Conservation (phyloP, 495 filamentous ascomycete species). For the Aspergillus leporis region DNA sequence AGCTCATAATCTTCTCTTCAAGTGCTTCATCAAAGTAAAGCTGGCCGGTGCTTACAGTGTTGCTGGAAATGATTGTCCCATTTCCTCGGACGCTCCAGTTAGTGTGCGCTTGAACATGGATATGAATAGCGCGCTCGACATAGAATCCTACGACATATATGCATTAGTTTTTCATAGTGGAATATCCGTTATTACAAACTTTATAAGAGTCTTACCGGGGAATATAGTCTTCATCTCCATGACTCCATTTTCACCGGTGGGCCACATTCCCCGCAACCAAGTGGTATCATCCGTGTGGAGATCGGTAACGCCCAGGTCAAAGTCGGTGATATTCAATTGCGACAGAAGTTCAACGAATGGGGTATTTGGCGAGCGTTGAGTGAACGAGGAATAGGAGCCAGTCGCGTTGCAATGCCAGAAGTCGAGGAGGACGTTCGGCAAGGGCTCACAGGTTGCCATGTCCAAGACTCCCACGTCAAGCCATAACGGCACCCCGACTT, state of each 20-base stretch:
- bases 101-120: constrained; percentile 31
- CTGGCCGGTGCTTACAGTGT: constrained; percentile 46
- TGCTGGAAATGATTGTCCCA: constrained; percentile 20
- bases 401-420: constrained; percentile 52
- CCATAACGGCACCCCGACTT: constrained; percentile 50
- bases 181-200: neutral
- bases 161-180: neutral
- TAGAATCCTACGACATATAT: constrained; percentile 30
- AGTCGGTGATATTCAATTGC: constrained; percentile 16
- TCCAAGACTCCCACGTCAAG: constrained; percentile 59
- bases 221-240: constrained; percentile 51
- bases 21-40: constrained; percentile 56
- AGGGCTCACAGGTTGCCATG: constrained; percentile 50
- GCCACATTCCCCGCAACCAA: constrained; percentile 50
- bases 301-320: constrained; percentile 16
- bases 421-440: constrained; percentile 53
- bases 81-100: constrained; percentile 26
- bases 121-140: constrained; percentile 32
- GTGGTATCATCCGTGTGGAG: constrained; percentile 37
- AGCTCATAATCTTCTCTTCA: constrained; percentile 40
- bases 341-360: constrained; percentile 21
- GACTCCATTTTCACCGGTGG: constrained; percentile 48
- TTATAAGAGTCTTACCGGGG: constrained; percentile 40
- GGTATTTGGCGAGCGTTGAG: constrained; percentile 33
- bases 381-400: constrained; percentile 52